These are phyloP conservation scores for Magnusiomyces fungicola DNA, from an alignment of 1,139 yeast species.

Conservation along the genomic window DNA sequence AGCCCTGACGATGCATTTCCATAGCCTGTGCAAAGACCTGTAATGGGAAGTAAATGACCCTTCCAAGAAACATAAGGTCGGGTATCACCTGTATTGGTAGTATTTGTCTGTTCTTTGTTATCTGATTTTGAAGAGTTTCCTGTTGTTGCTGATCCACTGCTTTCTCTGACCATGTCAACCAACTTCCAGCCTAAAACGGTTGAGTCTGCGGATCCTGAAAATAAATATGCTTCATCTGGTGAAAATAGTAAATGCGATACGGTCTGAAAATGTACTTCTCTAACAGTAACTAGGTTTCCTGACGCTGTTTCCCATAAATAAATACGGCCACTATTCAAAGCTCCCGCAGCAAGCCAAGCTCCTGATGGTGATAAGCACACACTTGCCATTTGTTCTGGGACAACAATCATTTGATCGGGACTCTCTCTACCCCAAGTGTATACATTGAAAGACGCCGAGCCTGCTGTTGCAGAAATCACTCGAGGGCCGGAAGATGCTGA, in stretches of 20 bases:
- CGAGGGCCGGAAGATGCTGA: slow-evolving; percentile 28
- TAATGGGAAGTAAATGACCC: slow-evolving; percentile 70
- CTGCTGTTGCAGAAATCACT: slow-evolving; percentile 54
- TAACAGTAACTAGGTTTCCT: slow-evolving; percentile 64
- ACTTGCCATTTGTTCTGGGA: slow-evolving; percentile 71
- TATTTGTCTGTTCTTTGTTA: slow-evolving; percentile 16
- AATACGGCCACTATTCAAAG: slow-evolving; percentile 56
- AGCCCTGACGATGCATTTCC: slow-evolving; percentile 43
- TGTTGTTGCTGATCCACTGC: background rate
- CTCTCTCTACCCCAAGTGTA: slow-evolving; percentile 75
- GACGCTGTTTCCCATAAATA: slow-evolving; percentile 83
- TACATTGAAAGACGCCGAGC: slow-evolving; percentile 67
- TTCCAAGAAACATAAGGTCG: slow-evolving; percentile 48
- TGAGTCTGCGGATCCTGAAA: slow-evolving; percentile 78
- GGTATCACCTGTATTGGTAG: slow-evolving; percentile 25
- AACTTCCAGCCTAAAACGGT: slow-evolving; percentile 71
- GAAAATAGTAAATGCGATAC: slow-evolving; percentile 54
- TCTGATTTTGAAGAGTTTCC: slow-evolving; percentile 12
- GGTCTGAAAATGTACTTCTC: slow-evolving; percentile 80
- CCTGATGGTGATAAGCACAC: slow-evolving; percentile 44
- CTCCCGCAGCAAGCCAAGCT: slow-evolving; percentile 63
- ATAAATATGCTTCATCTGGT: slow-evolving; percentile 57
- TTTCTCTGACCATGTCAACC: slow-evolving; percentile 46
- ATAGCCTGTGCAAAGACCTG: slow-evolving; percentile 49
- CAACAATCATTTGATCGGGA: slow-evolving; percentile 73